phyloP scores from a whole-genome alignment of 345 rosid genomes.

The Aurinia saxatilis region DNA sequence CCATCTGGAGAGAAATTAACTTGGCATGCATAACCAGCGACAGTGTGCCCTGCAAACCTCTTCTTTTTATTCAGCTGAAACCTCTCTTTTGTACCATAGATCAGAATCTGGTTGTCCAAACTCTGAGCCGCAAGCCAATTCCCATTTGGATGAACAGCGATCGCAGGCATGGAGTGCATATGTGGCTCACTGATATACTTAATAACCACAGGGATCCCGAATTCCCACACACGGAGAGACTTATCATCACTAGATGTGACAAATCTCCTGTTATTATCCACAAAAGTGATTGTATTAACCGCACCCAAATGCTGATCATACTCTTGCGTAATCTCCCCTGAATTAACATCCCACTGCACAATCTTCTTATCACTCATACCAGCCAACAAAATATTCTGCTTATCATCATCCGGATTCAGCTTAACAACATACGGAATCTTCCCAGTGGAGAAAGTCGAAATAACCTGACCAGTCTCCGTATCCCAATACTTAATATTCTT shows the following conservation, averaged over 20 bases:
- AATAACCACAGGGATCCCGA: conserved; percentile 94
- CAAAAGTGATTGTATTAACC: conserved; percentile 93
- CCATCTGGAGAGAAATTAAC: conserved; percentile 99
- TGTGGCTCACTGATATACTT: conserved; percentile 99
- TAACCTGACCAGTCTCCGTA: conserved; percentile 93
- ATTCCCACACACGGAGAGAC: conserved; percentile 98
- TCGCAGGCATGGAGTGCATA: conserved; percentile 98
- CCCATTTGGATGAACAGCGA: conserved; percentile 79
- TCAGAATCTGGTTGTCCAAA: conserved; percentile 91
- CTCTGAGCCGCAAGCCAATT: conserved; percentile 99
- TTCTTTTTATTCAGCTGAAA: conserved; percentile 97
- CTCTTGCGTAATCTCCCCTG: conserved; percentile 84
- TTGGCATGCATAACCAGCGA: conserved; percentile 95
- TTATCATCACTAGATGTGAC: conserved; percentile 98
- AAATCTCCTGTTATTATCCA: conserved; percentile 88
- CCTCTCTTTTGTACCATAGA: conserved; percentile 85
- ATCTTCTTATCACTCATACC: conserved; percentile 99
- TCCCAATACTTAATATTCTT: conserved; percentile 98
- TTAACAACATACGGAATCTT: conserved; percentile 91
- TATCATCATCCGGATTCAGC: conserved; percentile 90
- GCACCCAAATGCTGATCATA: conserved; percentile 91
- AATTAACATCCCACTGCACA: conserved; percentile 98
- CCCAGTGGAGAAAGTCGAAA: conserved; percentile 82
- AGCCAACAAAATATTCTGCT: conserved; percentile 89
- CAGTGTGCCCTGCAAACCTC: conserved; percentile 92